A percentile compares a stretch with the other conserved stretches of the same genome.
Conservation (phyloP, 225 moss, liverwort and hornwort species). For the Climacium dendroides region DNA sequence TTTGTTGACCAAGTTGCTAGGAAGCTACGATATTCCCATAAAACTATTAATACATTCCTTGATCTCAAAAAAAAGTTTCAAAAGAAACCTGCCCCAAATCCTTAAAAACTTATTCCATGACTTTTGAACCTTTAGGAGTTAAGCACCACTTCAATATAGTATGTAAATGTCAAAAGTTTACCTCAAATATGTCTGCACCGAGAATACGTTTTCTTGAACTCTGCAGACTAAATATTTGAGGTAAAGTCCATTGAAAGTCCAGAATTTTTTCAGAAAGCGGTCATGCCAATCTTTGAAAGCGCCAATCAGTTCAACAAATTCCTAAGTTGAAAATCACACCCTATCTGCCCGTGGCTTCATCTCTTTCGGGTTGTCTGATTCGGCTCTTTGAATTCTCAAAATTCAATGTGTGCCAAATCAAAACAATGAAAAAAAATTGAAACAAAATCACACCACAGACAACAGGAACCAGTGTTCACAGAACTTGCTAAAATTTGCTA, state of each 20-base stretch:
- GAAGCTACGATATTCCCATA: too few relatives aligned
- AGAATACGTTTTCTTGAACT: background rate
- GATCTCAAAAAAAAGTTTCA: background rate
- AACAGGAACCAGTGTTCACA: too few relatives aligned
- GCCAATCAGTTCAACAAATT: background rate
- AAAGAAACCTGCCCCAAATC: accelerated
- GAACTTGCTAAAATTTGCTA: too few relatives aligned
- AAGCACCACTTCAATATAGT: background rate
- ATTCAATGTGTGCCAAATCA: background rate
- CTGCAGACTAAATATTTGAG: background rate
- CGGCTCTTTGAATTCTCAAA: too few relatives aligned
- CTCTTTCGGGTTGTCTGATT: background rate
- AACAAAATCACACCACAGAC: background rate
- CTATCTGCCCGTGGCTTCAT: too few relatives aligned
- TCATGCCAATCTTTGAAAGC: background rate
- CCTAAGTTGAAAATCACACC: background rate
- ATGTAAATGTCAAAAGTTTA: background rate
- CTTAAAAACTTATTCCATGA: background rate
- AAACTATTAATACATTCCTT: accelerated
- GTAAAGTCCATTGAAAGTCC: background rate
- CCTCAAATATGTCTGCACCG: background rate
- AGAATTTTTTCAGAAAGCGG: background rate
- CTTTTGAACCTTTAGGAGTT: too few relatives aligned
- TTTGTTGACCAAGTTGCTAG: too few relatives aligned
- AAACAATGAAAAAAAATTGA: background rate